Evolutionary conservation across 495 filamentous ascomycete genomes (phyloP), one percentile per base, ranked within the genome.

Genomic region (Lichina pygmaea): DNA sequence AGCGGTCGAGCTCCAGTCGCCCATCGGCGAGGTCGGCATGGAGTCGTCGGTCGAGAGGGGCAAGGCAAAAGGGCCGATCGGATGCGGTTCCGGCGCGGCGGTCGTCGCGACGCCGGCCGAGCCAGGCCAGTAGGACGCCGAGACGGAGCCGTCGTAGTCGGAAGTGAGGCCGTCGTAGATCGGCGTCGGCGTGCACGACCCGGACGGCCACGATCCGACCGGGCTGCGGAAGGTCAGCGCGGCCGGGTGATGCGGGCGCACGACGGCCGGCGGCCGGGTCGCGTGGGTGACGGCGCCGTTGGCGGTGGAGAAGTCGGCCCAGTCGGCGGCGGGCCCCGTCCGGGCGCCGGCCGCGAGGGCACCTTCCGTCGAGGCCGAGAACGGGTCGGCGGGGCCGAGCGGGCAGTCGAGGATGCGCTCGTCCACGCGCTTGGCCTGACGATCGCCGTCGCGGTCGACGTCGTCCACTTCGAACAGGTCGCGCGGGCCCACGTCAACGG

Each of bases 1-100:
- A 66, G 62, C 37, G 70, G 68, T 41, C 72, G 66, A 58, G 73
- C 72, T 52, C 81, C 72, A 63, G 78, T 89, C 7, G 73, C 65
- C 58, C 79, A 66, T 32, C n/a, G 48, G 48, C 34, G 48, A 49
- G 17, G 48, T 44, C 34, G 48, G 48, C n/a, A 49, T 41, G 33
- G 48, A 49, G 33, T 16, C 48, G 43, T 49, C 45, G 44, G 44
- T 49, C 34, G 48, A 47, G 8, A 43, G 17, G 7, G 48, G 24
- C 11, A 39, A 2, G 36, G 13, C 36, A 15, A 15, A 11, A 5
- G 36, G 2, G 13, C 32, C 32, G 33, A 47, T 39, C 4, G 34
- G 33, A 33, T 39, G 36, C 33, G 36, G 39, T 7, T 31, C 33
- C 8, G 33, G 41, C 39, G 34, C 43, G 16, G 30, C 39, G 44